Evolutionary conservation across 352 stramenopile genomes (phyloP), one percentile per base, ranked within the genome.

Genomic region (Pseudoperonospora humuli): DNA sequence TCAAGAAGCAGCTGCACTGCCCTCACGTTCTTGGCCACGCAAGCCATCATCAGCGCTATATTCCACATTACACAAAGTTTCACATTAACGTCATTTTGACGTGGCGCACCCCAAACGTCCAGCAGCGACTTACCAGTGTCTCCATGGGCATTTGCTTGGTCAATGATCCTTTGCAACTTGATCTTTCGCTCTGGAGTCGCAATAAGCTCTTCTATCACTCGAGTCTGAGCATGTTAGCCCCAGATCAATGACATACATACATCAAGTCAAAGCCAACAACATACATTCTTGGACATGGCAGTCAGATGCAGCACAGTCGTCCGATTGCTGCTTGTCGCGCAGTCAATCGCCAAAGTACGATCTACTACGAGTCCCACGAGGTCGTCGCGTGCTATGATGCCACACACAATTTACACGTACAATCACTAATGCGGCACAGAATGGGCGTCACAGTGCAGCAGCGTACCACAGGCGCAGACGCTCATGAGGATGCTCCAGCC

Each of bases 41-140:
- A 86, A 17, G 81, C 81, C 67, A 93, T 86, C 81, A 93, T 93
- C 9, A 93, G 54, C 20, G 81, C 81, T 93, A 39, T 3, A 42
- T 28, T 5, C 19, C 27, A 15, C 18, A 36, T n/a, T 7, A 21
- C 14, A 26, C 13, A 39, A 9, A 26, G 13, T 21, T 10, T 13
- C 13, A 39, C 33, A 18, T 45, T 27, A 54, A 24, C 7, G 13
- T 18, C 17, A 33, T 6, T 26, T 10, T n/a, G 7, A 20, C 14
- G 6, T 9, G 17, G 13, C 35, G n/a, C 10, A 6, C 13, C 29
- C 35, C 2, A 14, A 37, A 48, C 3, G 17, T 14, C 19, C 8
- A 10, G 17, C 23, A 19, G 7, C 18, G 2, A 5, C 54, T 39
- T 54, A 93, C 81, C 74, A 15, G 81, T 93, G 42, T 93, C 81